Evolutionary conservation across 148 eudicot species (phyloP).

Genomic region (Oxyria digyna): DNA sequence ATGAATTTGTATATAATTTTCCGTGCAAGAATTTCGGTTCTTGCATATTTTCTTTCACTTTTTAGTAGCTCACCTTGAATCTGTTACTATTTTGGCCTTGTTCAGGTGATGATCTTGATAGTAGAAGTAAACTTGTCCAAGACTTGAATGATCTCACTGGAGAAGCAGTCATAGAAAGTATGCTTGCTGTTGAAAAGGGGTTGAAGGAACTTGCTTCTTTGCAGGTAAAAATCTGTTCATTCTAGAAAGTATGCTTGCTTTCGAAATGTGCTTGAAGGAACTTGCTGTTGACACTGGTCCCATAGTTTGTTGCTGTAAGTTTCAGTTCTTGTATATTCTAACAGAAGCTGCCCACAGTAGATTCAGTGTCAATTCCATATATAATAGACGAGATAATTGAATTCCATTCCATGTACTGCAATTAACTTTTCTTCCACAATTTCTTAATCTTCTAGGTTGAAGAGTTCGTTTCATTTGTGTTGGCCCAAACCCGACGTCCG

Average conservation of each 20-base stretch:
- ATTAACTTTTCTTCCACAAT: neutral
- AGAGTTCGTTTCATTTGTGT: conserved; percentile 56
- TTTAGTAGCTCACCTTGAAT: neutral
- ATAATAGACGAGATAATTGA: neutral
- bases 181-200: conserved; percentile 94
- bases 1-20: neutral
- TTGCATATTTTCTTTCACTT: neutral
- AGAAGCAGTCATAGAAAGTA: conserved; percentile 81
- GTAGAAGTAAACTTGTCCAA: conserved; percentile 42
- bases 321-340: too few relatives aligned
- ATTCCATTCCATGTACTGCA: neutral
- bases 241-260: neutral
- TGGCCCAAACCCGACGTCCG: conserved; percentile 64
- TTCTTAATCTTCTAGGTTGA: conserved; percentile 44
- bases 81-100: conserved; percentile 4
- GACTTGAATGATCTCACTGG: conserved; percentile 71
- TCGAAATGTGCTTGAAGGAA: neutral
- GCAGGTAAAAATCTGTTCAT: conserved; percentile 31
- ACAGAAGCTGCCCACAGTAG: neutral
- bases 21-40: neutral
- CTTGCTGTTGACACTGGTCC: too few relatives aligned
- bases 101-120: conserved; percentile 42
- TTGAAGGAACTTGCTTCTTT: conserved; percentile 77
- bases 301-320: too few relatives aligned
- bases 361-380: neutral